phyloP scores from a whole-genome alignment of 148 eudicot species.

The Hydrangea macrophylla region DNA sequence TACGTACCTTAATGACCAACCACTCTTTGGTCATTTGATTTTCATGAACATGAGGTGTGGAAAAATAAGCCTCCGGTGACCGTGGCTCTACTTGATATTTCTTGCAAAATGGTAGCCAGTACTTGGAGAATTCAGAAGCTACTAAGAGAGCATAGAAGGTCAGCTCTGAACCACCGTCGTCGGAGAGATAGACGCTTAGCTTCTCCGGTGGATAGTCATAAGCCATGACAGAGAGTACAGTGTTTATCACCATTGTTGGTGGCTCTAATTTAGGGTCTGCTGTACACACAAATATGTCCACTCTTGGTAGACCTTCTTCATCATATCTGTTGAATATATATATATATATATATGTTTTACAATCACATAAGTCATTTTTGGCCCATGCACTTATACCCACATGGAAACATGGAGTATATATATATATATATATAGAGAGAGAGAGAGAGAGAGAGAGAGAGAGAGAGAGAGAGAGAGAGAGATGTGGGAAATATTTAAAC shows the following conservation, averaged over 20 bases:
- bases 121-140: conserved; percentile 14
- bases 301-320: not conserved
- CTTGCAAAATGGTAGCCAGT: conserved; percentile 29
- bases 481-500: not conserved
- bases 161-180: conserved; percentile 21
- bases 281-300: conserved; percentile 20
- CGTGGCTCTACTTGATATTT: conserved; percentile 11
- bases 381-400: not conserved
- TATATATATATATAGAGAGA: not conserved
- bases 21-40: not conserved
- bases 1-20: conserved; percentile 11
- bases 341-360: not conserved
- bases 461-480: conserved; percentile 13
- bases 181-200: conserved; percentile 20
- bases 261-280: conserved; percentile 23
- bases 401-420: too few species aligned
- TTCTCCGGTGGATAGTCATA: conserved; percentile 21
- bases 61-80: conserved; percentile 18
- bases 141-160: conserved; percentile 18
- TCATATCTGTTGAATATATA: conserved; percentile 1
- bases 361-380: not conserved
- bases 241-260: conserved; percentile 23
- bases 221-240: conserved; percentile 16
- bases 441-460: conserved; percentile 1
- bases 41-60: not conserved